These are phyloP conservation scores for Cucumis melo DNA, from an alignment of 306 rosid species.

Conservation along the genomic window DNA sequence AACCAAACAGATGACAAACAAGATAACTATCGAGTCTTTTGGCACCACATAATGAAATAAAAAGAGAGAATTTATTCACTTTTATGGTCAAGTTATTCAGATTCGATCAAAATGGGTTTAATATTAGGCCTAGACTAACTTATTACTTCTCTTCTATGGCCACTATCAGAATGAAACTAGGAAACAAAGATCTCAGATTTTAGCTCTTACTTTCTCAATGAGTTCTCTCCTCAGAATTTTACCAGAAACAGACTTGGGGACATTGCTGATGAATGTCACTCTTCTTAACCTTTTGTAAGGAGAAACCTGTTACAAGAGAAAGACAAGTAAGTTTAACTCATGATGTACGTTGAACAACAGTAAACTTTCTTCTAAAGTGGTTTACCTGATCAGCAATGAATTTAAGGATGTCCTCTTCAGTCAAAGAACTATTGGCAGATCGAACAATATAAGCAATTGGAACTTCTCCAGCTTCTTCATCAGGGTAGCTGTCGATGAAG, in stretches of 20 bases:
- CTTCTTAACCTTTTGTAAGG: slow-evolving; percentile 69
- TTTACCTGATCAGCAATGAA: slow-evolving; percentile 61
- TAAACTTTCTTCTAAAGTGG: background rate
- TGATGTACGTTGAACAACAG: background rate
- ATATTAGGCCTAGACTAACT: background rate
- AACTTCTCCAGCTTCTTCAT: slow-evolving; percentile 91
- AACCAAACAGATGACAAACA: too few relatives aligned
- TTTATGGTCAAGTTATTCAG: background rate
- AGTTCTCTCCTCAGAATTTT: slow-evolving; percentile 85
- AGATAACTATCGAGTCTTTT: too few relatives aligned
- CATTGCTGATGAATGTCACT: slow-evolving; percentile 59
- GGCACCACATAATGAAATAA: too few relatives aligned
- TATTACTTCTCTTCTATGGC: background rate
- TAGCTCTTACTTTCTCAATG: slow-evolving; percentile 57
- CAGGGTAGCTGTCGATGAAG: slow-evolving; percentile 46
- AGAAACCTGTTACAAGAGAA: slow-evolving; percentile 45
- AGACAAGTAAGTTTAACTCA: background rate
- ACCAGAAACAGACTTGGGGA: slow-evolving; percentile 74
- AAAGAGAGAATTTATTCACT: background rate
- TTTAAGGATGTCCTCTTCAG: slow-evolving; percentile 51
- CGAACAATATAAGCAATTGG: slow-evolving; percentile 73
- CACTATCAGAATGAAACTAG: background rate
- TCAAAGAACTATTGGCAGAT: slow-evolving; percentile 51
- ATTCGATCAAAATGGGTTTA: background rate
- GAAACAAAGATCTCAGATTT: slow-evolving; percentile 27